A percentile compares a stretch with the other conserved stretches of the same genome.
Conservation (phyloP, 805 yeast genomes). For the Dipodascus albidus region DNA sequence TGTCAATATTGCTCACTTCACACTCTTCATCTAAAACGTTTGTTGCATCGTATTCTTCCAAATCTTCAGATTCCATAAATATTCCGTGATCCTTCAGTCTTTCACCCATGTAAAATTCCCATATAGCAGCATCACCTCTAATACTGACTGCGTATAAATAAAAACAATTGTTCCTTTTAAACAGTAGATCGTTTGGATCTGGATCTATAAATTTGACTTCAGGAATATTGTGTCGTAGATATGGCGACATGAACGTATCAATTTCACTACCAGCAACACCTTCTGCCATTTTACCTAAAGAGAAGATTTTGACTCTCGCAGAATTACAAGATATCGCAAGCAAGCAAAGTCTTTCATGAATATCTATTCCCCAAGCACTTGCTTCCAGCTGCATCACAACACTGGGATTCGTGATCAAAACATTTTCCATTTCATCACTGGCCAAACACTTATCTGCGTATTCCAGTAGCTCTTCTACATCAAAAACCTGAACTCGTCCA, state of each 20-base stretch:
- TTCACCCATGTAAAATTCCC: conserved; percentile 12
- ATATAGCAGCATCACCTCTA: conserved; percentile 26
- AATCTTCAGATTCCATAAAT: neutral
- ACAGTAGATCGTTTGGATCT: conserved; percentile 7
- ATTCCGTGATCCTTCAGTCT: conserved; percentile 1
- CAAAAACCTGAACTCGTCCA: conserved; percentile 34
- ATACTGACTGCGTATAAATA: conserved; percentile 35
- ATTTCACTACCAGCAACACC: conserved; percentile 11
- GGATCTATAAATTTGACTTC: conserved; percentile 32
- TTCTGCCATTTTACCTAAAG: conserved; percentile 25
- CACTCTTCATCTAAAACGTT: neutral
- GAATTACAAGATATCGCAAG: conserved; percentile 46
- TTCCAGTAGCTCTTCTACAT: conserved; percentile 23
- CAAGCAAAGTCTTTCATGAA: conserved; percentile 25
- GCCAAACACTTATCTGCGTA: conserved; percentile 3
- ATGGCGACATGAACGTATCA: conserved; percentile 25
- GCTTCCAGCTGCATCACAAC: conserved; percentile 20
- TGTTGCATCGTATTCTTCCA: conserved; percentile 2
- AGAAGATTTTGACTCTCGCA: conserved; percentile 28
- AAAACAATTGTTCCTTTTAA: conserved; percentile 11
- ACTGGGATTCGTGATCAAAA: conserved; percentile 23
- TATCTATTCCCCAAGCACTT: conserved; percentile 57
- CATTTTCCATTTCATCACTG: conserved; percentile 15
- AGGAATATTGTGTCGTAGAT: conserved; percentile 45
- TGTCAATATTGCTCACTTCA: neutral